Evolutionary conservation across 768 basidiomycete genomes (phyloP), one percentile per base, ranked within the genome.

Genomic region (Rhodotorula diobovata): DNA sequence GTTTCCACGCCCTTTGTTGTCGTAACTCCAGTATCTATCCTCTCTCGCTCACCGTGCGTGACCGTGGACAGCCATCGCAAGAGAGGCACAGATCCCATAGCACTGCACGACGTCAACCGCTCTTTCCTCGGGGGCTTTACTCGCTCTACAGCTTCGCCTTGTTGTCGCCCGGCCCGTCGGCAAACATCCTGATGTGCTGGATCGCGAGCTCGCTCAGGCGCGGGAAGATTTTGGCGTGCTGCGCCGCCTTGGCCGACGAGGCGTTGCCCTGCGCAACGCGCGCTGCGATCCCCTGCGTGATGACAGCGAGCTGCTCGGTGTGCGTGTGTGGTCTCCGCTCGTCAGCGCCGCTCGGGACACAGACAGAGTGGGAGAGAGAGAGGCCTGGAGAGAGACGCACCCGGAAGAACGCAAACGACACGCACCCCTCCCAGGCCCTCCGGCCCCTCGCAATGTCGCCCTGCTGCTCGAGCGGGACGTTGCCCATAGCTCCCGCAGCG

Each of bases 281-380:
- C 0, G 76, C 77, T 9, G 77, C 75, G 67, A 79, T 78, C 53
- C 77, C 77, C 46, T 78, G 78, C 23, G 68, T 69, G 63, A 77
- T 78, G 35, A 78, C 77, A 21, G 77, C 71, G n/a, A 78, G 69
- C 76, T 78, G 60, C 8, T 18, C 9, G 2, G 34, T 14, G 41
- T 18, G 12, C 41, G 41, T 14, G 41, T 43, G 14, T 14, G 41
- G 39, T 12, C 41, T 43, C 3, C 41, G 41, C 41, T 7, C 41
- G 41, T 14, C 14, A 43, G n/a, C n/a, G n/a, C n/a, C n/a, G n/a
- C n/a, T n/a, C n/a, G n/a, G n/a, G n/a, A n/a, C n/a, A 15, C 8
- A 50, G 25, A 50, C 7, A 23, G 10, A 35, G 50, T n/a, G 39
- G 4, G 15, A 5, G 41, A 30, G 16, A 41, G 58, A 30, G 9